phyloP scores from a whole-genome alignment of 495 filamentous ascomycete species.

The Trichoderma parareesei region DNA sequence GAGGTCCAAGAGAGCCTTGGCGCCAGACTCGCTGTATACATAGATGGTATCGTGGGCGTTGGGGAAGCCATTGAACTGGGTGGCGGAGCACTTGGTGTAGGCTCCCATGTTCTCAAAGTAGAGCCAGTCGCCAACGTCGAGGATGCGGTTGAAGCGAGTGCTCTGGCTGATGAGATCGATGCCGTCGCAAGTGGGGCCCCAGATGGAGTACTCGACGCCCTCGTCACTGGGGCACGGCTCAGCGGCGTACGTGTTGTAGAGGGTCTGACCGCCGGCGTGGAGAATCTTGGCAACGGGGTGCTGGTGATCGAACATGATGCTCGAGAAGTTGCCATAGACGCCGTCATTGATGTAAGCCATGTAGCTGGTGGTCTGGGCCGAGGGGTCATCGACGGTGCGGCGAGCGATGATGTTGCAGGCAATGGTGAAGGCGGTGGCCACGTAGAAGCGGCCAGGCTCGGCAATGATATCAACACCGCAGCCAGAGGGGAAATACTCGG shows the following conservation, averaged over 20 bases:
- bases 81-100: conserved; percentile 95
- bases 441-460: conserved; percentile 94
- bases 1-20: conserved; percentile 58
- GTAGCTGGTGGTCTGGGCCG: conserved; percentile 55
- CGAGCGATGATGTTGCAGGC: conserved; percentile 95
- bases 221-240: conserved; percentile 23
- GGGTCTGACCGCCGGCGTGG: conserved; percentile 46
- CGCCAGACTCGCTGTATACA: conserved; percentile 85
- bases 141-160: conserved; percentile 58
- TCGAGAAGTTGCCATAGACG: conserved; percentile 95
- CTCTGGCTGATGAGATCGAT: conserved; percentile 85
- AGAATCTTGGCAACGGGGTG: conserved; percentile 77
- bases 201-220: conserved; percentile 77
- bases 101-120: conserved; percentile 99
- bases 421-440: conserved; percentile 83
- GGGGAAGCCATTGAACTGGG: conserved; percentile 96
- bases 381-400: conserved; percentile 58
- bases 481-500: conserved; percentile 76
- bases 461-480: conserved; percentile 73
- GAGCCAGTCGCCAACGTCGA: conserved; percentile 93
- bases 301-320: conserved; percentile 99
- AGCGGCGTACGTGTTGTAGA: conserved; percentile 37
- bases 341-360: conserved; percentile 98
- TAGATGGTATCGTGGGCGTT: conserved; percentile 90
- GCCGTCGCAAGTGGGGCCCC: conserved; percentile 96